Conservation (phyloP, 371 early-diverging fungal genomes). For the Gilbertella persicaria region DNA sequence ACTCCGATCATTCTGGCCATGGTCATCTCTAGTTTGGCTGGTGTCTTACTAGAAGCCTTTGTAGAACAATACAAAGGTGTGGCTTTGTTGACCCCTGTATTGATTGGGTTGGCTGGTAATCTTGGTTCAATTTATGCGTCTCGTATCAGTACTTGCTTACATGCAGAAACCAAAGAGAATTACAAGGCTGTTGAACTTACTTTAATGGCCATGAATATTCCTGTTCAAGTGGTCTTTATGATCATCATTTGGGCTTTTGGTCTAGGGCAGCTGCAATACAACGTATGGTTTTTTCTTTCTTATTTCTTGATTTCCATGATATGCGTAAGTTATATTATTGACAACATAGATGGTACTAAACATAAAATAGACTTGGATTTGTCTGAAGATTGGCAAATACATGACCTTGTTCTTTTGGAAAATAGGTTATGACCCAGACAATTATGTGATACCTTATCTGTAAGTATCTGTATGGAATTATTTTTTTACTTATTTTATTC, state of each 20-base stretch:
- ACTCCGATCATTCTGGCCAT: slow-evolving; percentile 75
- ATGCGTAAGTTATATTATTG: slow-evolving; percentile 32
- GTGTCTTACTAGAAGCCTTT: slow-evolving; percentile 74
- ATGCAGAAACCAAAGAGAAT: slow-evolving; percentile 55
- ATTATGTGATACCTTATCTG: slow-evolving; percentile 80
- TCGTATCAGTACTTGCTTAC: slow-evolving; percentile 78
- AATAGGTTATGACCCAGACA: slow-evolving; percentile 77
- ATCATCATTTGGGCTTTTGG: slow-evolving; percentile 56
- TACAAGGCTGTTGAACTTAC: slow-evolving; percentile 59
- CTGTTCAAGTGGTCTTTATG: slow-evolving; percentile 71
- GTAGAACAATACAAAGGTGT: slow-evolving; percentile 76
- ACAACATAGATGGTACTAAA: neutral
- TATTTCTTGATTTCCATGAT: slow-evolving; percentile 44
- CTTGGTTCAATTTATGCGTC: slow-evolving; percentile 83
- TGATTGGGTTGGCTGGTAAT: slow-evolving; percentile 81
- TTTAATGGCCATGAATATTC: slow-evolving; percentile 70
- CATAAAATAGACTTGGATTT: slow-evolving; percentile 49
- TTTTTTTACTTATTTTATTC: neutral
- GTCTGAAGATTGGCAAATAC: slow-evolving; percentile 51
- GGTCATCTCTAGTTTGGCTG: slow-evolving; percentile 76
- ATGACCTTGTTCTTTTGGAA: slow-evolving; percentile 66
- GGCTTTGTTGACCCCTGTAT: slow-evolving; percentile 73
- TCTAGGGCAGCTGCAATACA: slow-evolving; percentile 51
- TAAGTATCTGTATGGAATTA: slow-evolving; percentile 30
- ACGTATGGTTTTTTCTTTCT: slow-evolving; percentile 42